Evolutionary conservation across 169 alveolate species (phyloP).

Genomic region (Perkinsus chesapeaki): DNA sequence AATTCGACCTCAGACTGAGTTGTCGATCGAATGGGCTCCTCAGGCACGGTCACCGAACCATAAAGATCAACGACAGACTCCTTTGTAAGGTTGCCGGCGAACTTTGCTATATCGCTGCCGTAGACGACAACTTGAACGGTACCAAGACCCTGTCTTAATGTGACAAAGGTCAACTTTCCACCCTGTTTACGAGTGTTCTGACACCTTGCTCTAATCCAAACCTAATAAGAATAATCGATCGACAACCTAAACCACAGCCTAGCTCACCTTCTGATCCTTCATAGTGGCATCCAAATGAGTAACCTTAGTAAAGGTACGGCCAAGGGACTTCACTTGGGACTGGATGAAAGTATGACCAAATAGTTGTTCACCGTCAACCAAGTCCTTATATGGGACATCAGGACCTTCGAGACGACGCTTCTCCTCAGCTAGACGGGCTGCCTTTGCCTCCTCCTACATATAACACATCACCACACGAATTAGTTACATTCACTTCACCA

Average conservation of each 20-base stretch:
- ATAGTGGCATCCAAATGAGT: not conserved
- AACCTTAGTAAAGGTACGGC: not conserved
- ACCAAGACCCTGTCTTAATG: not conserved
- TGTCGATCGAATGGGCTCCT: constrained; percentile 73
- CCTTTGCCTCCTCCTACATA: not conserved
- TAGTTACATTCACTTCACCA: not conserved
- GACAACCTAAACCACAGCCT: not conserved
- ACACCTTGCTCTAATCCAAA: not conserved
- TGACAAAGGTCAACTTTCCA: not conserved
- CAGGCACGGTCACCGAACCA: constrained; percentile 82
- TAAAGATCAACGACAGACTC: constrained; percentile 90
- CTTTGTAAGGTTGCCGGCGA: constrained; percentile 11
- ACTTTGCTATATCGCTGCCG: not conserved
- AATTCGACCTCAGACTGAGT: constrained; percentile 81
- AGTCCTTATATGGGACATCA: not conserved
- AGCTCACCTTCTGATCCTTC: not conserved
- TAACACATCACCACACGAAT: not conserved
- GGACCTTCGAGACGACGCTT: not conserved
- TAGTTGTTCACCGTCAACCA: not conserved
- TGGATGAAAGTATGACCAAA: not conserved
- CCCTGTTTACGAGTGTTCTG: not conserved
- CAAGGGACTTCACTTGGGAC: not conserved
- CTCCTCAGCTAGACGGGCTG: not conserved
- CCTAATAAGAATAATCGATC: not conserved
- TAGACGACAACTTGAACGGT: not conserved